These are phyloP conservation scores for Fusarium sp. DNA, from an alignment of 2,329 filamentous ascomycete species.

Conservation along the genomic window DNA sequence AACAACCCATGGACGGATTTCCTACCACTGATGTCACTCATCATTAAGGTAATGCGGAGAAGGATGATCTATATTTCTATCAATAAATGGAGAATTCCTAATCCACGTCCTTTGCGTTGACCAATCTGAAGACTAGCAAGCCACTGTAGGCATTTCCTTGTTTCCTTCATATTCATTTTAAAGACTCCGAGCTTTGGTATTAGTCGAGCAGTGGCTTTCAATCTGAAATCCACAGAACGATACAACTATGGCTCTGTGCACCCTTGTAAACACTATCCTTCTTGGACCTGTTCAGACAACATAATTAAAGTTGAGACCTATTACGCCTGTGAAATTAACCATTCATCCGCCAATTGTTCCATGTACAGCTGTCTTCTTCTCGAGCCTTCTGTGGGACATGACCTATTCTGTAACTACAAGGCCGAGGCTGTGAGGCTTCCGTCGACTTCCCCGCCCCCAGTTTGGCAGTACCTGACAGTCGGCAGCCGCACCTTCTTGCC, in stretches of 20 bases:
- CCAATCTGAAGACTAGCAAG: neutral
- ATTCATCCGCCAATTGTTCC: constrained; percentile 15
- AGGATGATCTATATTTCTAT: neutral
- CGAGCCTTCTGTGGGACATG: constrained; percentile 41
- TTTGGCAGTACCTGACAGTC: constrained; percentile 31
- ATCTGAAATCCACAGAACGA: neutral
- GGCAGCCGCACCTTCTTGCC: constrained; percentile 38
- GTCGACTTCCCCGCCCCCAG: constrained; percentile 29
- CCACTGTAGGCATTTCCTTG: neutral
- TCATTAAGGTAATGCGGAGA: neutral
- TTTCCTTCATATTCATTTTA: neutral
- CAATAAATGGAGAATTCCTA: neutral
- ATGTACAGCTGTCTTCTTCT: constrained; percentile 28
- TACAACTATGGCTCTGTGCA: neutral
- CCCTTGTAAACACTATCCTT: constrained; percentile 8
- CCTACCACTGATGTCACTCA: constrained; percentile 11
- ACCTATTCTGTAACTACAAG: neutral
- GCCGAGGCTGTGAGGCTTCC: constrained; percentile 21
- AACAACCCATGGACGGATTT: neutral
- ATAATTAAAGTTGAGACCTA: neutral
- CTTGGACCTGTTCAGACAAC: neutral
- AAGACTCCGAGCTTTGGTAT: neutral
- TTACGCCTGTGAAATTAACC: neutral
- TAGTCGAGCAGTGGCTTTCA: neutral
- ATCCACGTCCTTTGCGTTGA: neutral